These are phyloP conservation scores for Lophium mytilinum DNA, from an alignment of 495 filamentous ascomycete genomes.

Conservation along the genomic window DNA sequence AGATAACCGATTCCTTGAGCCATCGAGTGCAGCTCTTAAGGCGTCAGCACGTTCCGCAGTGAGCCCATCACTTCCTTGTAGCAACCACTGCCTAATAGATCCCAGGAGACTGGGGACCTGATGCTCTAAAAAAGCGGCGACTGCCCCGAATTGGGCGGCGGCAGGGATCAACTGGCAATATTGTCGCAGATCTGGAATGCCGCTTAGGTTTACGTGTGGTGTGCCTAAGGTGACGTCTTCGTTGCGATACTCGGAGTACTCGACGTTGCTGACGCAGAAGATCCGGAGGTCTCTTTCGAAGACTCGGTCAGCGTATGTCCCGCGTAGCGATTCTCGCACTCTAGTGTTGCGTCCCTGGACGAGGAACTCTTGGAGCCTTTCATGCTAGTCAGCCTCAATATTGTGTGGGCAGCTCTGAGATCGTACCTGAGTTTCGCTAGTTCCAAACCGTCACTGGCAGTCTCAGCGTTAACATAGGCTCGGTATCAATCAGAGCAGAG, in stretches of 20 bases:
- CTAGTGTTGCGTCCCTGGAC: slow-evolving; percentile 10
- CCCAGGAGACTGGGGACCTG: slow-evolving; percentile 15
- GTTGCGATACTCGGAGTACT: slow-evolving; percentile 14
- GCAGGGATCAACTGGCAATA: slow-evolving; percentile 16
- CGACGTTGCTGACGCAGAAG: slow-evolving; percentile 14
- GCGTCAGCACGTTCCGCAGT: neutral
- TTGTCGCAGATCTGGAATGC: slow-evolving; percentile 7
- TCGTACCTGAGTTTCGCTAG: too few relatives aligned
- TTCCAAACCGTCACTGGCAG: too few relatives aligned
- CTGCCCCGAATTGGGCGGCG: slow-evolving; percentile 7
- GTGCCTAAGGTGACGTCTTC: slow-evolving; percentile 10
- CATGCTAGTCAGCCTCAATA: too few relatives aligned
- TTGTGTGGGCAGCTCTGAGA: too few relatives aligned
- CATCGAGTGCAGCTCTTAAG: neutral
- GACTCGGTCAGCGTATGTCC: slow-evolving; percentile 2
- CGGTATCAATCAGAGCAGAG: too few relatives aligned
- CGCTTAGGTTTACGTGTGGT: slow-evolving; percentile 10
- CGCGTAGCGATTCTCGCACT: slow-evolving; percentile 5
- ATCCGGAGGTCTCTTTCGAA: slow-evolving; percentile 8
- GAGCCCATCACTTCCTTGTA: neutral
- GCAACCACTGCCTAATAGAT: slow-evolving; percentile 11
- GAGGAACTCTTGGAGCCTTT: slow-evolving; percentile 9
- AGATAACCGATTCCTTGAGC: too few relatives aligned
- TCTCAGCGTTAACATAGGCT: too few relatives aligned
- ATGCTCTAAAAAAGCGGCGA: slow-evolving; percentile 5